Conservation (phyloP, 179 eudicot genomes). For the Beta corolliflora region DNA sequence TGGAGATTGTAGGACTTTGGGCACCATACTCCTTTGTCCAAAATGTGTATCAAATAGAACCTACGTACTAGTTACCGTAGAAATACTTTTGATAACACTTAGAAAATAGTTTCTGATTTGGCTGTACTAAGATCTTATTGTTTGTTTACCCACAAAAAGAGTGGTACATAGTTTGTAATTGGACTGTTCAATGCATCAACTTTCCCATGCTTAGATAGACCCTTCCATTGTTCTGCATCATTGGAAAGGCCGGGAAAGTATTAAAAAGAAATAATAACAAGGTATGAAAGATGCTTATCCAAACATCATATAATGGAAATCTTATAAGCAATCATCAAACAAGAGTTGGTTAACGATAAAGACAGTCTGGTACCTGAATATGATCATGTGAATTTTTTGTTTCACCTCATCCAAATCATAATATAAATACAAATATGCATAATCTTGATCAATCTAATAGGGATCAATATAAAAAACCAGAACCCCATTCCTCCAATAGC, state of each 20-base stretch:
- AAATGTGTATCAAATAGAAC: too few species aligned
- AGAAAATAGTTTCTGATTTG: too few species aligned
- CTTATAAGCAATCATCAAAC: neutral
- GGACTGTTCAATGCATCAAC: too few species aligned
- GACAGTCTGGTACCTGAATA: constrained; percentile 4
- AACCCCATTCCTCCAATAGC: neutral
- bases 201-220: too few species aligned
- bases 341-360: neutral
- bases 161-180: too few species aligned
- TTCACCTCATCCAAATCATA: constrained; percentile 15
- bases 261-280: neutral
- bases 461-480: constrained; percentile 17
- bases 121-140: too few species aligned
- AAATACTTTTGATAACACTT: too few species aligned
- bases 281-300: neutral
- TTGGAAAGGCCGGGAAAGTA: neutral
- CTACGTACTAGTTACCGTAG: too few species aligned
- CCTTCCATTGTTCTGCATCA: too few species aligned
- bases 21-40: too few species aligned
- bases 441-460: neutral
- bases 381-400: neutral
- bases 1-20: too few species aligned
- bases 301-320: neutral
- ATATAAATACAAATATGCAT: neutral
- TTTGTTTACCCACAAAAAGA: too few species aligned